Conservation (phyloP, 129 eudicot species). For the Flaveria sonorensis region DNA sequence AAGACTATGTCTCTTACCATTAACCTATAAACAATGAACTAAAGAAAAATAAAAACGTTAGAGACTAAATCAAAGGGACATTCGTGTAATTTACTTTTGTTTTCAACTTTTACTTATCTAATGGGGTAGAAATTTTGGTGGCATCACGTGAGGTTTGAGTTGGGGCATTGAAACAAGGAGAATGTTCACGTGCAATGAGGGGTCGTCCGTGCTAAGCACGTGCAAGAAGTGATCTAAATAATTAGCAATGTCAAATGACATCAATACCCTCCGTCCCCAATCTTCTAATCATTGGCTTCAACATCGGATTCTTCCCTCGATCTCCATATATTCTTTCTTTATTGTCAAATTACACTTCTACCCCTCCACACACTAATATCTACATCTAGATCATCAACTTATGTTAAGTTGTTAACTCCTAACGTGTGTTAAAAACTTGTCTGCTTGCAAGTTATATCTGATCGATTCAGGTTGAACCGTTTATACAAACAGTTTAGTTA, state of each 20-base stretch:
- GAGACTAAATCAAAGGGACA: too few relatives aligned
- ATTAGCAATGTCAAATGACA: constrained; percentile 30
- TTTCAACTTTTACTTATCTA: neutral
- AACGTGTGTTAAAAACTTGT: too few relatives aligned
- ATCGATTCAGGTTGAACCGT: neutral
- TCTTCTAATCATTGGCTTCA: constrained; percentile 44
- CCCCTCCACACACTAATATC: constrained; percentile 12
- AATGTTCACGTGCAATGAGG: constrained; percentile 46
- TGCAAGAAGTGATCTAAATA: constrained; percentile 33
- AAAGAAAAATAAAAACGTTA: too few relatives aligned
- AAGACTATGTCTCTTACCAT: too few relatives aligned
- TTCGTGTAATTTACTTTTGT: too few relatives aligned
- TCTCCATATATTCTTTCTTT: constrained; percentile 5
- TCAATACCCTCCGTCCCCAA: constrained; percentile 26
- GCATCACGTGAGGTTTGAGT: constrained; percentile 41
- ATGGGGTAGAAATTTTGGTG: constrained; percentile 15
- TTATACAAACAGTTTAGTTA: neutral
- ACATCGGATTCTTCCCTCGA: constrained; percentile 37
- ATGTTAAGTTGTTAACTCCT: neutral
- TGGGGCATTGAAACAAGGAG: constrained; percentile 45
- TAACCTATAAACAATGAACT: too few relatives aligned
- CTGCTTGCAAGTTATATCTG: too few relatives aligned
- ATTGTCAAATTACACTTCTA: constrained; percentile 17
- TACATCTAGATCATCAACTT: neutral
- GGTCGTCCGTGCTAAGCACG: constrained; percentile 37